Percentiles rank a stretch among this genome's conserved stretches.
Conservation (phyloP, 441 rosid genomes). For the Biscutella auriculata region DNA sequence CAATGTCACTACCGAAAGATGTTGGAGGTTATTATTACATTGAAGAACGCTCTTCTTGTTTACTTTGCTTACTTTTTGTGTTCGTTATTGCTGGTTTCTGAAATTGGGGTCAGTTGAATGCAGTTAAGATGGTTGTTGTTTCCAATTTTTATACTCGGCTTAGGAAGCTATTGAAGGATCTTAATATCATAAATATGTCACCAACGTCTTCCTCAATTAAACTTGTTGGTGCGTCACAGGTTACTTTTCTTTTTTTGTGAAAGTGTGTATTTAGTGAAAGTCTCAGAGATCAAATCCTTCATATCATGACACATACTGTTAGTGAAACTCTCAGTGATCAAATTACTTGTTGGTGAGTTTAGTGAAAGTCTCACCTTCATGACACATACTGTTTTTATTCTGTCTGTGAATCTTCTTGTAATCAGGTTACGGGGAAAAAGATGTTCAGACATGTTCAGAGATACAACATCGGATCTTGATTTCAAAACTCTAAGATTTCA, state of each 20-base stretch:
- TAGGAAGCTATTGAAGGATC: conserved; percentile 72
- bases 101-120: conserved; percentile 14
- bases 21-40: conserved; percentile 56
- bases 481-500: conserved; percentile 14
- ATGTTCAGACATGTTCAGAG: conserved; percentile 54
- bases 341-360: no score
- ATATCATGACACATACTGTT: no score
- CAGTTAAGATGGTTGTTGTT: conserved; percentile 83
- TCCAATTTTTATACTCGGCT: conserved; percentile 75
- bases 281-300: no score
- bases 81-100: conserved; percentile 12
- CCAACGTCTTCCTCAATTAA: conserved; percentile 8
- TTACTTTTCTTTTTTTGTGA: no score
- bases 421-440: conserved; percentile 74
- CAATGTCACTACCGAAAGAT: conserved; percentile 49
- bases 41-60: conserved; percentile 17
- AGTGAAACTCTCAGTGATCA: conserved; percentile 29
- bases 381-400: background rate
- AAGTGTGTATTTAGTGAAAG: no score
- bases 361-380: no score
- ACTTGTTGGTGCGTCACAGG: conserved; percentile 40
- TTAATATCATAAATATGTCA: conserved; percentile 62
- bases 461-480: conserved; percentile 37
- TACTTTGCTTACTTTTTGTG: background rate
- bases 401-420: background rate